These are phyloP conservation scores for Lactarius hengduanensis DNA, from an alignment of 768 basidiomycete genomes.

Conservation along the genomic window DNA sequence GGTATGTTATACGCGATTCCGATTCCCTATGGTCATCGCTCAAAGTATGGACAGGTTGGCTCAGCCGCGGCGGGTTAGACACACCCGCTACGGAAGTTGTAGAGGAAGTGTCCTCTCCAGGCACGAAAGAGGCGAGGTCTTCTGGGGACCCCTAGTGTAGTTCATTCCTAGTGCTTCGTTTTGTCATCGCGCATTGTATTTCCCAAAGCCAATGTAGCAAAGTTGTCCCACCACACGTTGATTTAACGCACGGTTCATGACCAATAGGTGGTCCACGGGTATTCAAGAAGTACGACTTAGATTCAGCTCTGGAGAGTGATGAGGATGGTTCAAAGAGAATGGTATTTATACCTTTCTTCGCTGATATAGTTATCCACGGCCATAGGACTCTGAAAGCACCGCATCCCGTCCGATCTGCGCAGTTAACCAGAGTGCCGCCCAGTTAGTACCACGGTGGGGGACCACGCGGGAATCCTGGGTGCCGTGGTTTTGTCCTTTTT, in stretches of 20 bases:
- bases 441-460: slow-evolving; percentile 67
- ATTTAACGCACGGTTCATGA: background rate
- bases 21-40: background rate
- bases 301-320: background rate
- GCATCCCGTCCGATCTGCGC: slow-evolving; percentile 61
- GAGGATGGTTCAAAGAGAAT: background rate
- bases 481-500: slow-evolving; percentile 43
- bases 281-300: background rate
- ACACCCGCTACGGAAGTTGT: slow-evolving; percentile 11
- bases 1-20: slow-evolving; percentile 41
- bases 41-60: slow-evolving; percentile 20
- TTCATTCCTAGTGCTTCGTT: background rate
- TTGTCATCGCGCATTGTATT: background rate
- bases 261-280: background rate
- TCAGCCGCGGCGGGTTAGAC: slow-evolving; percentile 20
- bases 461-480: slow-evolving; percentile 51
- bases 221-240: background rate
- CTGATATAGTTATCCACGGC: slow-evolving; percentile 30
- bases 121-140: slow-evolving; percentile 6
- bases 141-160: background rate
- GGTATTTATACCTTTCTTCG: background rate
- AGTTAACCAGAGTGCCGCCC: slow-evolving; percentile 61
- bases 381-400: slow-evolving; percentile 46
- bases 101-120: slow-evolving; percentile 21
- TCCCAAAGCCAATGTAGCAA: slow-evolving; percentile 2